Conservation (phyloP, 768 basidiomycete genomes). For the Termitomyces sp. region DNA sequence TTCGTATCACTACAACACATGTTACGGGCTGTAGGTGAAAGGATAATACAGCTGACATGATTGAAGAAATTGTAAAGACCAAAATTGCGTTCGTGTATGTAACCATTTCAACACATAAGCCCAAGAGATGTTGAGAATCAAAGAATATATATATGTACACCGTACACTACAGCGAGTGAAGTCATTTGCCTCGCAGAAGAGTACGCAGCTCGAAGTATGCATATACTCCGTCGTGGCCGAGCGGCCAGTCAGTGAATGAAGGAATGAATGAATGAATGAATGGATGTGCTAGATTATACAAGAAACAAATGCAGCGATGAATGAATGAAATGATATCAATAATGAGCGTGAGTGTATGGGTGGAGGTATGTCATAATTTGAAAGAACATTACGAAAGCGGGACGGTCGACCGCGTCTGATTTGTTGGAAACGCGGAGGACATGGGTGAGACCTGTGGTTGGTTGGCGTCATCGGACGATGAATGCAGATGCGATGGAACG, state of each 20-base stretch:
- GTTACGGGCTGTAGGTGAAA: background rate
- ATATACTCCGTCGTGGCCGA: background rate
- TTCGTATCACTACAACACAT: background rate
- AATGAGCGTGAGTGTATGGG: background rate
- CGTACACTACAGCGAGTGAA: slow-evolving; percentile 13
- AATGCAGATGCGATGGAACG: slow-evolving; percentile 28
- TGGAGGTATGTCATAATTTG: background rate
- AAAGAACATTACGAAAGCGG: slow-evolving; percentile 11
- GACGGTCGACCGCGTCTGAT: slow-evolving; percentile 35
- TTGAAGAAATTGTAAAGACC: background rate
- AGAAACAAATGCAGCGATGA: slow-evolving; percentile 10
- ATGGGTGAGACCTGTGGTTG: slow-evolving; percentile 70
- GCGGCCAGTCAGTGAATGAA: background rate
- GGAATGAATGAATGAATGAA: background rate
- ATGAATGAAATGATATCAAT: slow-evolving; percentile 4
- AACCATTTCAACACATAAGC: background rate
- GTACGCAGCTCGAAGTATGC: background rate
- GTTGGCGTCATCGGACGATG: slow-evolving; percentile 34
- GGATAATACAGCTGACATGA: background rate
- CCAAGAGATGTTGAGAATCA: background rate
- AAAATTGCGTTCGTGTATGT: no score
- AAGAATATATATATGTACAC: slow-evolving; percentile 7
- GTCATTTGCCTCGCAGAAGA: background rate
- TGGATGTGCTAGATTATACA: slow-evolving; percentile 14
- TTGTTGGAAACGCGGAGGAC: slow-evolving; percentile 78